Conservation (phyloP, 1,139 yeast species). For the Debaryomycetaceae sp. region DNA sequence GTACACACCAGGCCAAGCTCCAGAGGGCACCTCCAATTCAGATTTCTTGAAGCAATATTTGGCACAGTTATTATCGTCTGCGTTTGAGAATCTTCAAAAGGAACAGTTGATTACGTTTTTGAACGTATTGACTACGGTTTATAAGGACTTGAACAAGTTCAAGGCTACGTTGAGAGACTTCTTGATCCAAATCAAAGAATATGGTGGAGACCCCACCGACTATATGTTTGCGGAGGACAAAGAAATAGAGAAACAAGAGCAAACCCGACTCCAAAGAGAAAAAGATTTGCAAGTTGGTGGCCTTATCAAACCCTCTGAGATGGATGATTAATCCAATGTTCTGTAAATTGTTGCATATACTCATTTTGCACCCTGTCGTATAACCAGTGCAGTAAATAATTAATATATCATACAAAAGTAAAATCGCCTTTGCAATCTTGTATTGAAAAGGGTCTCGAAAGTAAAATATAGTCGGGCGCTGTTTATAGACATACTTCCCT, state of each 20-base stretch:
- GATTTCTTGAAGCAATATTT: slow-evolving; percentile 77
- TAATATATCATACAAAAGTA: background rate
- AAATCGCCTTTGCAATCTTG: too few relatives aligned
- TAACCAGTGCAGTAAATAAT: background rate
- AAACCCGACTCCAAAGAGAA: slow-evolving; percentile 67
- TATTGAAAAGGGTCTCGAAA: too few relatives aligned
- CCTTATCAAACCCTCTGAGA: slow-evolving; percentile 90
- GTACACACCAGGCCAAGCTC: slow-evolving; percentile 69
- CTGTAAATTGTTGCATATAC: background rate
- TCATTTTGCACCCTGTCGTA: background rate
- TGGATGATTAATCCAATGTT: slow-evolving; percentile 53
- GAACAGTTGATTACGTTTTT: slow-evolving; percentile 82
- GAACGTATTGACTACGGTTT: slow-evolving; percentile 68
- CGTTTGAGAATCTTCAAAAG: slow-evolving; percentile 85
- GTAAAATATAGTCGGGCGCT: background rate
- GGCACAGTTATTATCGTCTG: slow-evolving; percentile 75
- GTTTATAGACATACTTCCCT: slow-evolving; percentile 6
- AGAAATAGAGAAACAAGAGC: slow-evolving; percentile 71
- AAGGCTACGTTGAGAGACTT: slow-evolving; percentile 89
- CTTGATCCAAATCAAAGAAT: slow-evolving; percentile 91
- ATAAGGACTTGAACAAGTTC: slow-evolving; percentile 73
- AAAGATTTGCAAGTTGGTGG: slow-evolving; percentile 90
- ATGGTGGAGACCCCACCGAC: slow-evolving; percentile 92
- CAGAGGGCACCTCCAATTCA: slow-evolving; percentile 79
- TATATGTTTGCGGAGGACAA: slow-evolving; percentile 93